Evolutionary conservation across 2,329 filamentous ascomycete species (phyloP).

Genomic region (Fusarium nelsonii): DNA sequence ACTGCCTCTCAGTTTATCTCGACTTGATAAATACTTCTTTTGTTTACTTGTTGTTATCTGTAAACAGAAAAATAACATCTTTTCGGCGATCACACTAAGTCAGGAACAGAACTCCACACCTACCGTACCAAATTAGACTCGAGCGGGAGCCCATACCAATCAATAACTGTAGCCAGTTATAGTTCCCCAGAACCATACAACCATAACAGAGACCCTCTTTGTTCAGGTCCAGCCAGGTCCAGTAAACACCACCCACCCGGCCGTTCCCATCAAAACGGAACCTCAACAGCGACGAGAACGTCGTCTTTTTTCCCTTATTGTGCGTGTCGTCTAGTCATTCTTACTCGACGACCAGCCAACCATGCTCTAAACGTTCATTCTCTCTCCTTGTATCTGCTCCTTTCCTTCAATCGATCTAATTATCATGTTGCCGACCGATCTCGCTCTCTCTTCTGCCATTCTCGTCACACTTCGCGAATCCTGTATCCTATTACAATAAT

Average conservation of each 20-base stretch:
- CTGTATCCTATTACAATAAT: constrained; percentile 32
- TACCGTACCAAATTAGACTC: constrained; percentile 21
- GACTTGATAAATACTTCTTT: constrained; percentile 1
- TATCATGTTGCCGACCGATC: constrained; percentile 41
- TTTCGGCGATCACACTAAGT: constrained; percentile 27
- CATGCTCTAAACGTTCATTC: constrained; percentile 27
- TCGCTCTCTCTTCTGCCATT: constrained; percentile 16
- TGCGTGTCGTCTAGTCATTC: background rate
- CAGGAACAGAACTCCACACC: constrained; percentile 41
- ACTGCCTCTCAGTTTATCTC: background rate
- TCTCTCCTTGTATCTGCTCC: background rate
- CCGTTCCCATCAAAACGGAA: constrained; percentile 35
- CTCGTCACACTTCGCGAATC: constrained; percentile 21
- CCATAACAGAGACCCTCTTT: constrained; percentile 34
- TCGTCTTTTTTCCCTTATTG: constrained; percentile 8
- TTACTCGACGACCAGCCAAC: constrained; percentile 9
- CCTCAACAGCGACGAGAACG: constrained; percentile 17
- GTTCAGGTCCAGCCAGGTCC: constrained; percentile 30
- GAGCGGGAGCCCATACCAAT: constrained; percentile 37
- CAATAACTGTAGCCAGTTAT: constrained; percentile 18
- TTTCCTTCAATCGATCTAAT: constrained; percentile 20
- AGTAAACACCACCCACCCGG: constrained; percentile 23
- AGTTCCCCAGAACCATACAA: constrained; percentile 3
- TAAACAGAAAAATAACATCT: constrained; percentile 4
- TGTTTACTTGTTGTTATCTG: constrained; percentile 12